Base-by-base conservation (phyloP, 257 asterid species). In the Solanum medicagineum region DNA sequence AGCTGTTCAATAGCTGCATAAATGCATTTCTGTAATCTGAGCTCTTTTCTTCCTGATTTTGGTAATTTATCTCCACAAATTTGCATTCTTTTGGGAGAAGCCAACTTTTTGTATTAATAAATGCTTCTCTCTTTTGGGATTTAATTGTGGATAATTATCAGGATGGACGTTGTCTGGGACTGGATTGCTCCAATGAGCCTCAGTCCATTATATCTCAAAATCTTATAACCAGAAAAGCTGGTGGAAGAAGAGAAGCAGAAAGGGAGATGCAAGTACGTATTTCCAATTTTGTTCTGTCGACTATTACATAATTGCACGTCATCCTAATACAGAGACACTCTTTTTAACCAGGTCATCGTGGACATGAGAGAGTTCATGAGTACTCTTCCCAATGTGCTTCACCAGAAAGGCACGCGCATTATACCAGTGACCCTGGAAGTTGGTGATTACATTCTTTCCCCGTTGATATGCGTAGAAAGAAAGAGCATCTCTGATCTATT, bases 281-380 rank as follows among this genome's bases (percentile, higher is more conserved):
- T 57, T 81, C 84, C 75, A 83, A 59, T 51, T 53, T 51, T 77
- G 14, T 77, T 51, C 82, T 22, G 44, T 75, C 24, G 63, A 63
- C 16, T 29, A 81, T 81, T 57, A 42, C 57, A 65, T 81, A 80
- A 29, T 75, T 83, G 36, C 32, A 14, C 9, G 14, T 63, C 55
- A 57, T 86, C 84, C 44, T 44, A 26, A 32, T 32, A 20, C 24
- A 44, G 62, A 66, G 68, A 70, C 80, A 26, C 26, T 15, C 14
- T 36, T 74, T 83, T 22, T 56, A 32, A 85, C 85, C 85, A 96
- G 99, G 93, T 96, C 87, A 95, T 96, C 70, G 99, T 96, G 92
- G 99, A 96, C 91, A 96, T 96, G 99, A 94, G 99, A 87, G 99
- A 96, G 90, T 96, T 96, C 90, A 96, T 95, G 99, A 96, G 99